Percentiles rank a stretch among this genome's conserved stretches.
phyloP scores from a whole-genome alignment of 441 rosid genomes.

The Lepidium campestre region DNA sequence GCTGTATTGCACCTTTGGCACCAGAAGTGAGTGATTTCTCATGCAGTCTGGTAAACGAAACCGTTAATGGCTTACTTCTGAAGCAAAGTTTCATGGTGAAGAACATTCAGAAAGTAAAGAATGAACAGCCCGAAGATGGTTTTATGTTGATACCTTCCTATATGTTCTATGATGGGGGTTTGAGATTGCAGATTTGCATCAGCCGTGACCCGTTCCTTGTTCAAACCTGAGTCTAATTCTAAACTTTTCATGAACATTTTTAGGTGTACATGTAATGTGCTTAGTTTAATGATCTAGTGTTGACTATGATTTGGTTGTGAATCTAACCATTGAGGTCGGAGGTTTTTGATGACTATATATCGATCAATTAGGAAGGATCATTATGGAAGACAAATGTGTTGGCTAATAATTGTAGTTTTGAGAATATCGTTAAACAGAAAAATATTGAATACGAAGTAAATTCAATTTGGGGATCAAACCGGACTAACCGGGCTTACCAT shows the following conservation, averaged over 20 bases:
- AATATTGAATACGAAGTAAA: neutral
- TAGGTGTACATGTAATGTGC: neutral
- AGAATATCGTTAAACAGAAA: neutral
- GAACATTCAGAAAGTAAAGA: slow-evolving; percentile 8
- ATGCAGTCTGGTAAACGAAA: neutral
- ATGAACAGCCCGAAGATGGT: neutral
- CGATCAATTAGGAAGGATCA: neutral
- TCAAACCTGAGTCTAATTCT: neutral
- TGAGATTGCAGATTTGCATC: neutral
- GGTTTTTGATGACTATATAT: slow-evolving; percentile 39
- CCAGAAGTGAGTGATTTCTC: neutral
- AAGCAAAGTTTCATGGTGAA: slow-evolving; percentile 13
- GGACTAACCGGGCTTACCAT: too few species aligned
- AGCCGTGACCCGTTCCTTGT: neutral
- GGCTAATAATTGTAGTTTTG: neutral
- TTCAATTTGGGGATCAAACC: too few species aligned
- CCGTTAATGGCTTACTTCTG: neutral
- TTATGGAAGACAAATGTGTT: neutral
- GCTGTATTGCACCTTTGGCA: slow-evolving; percentile 12
- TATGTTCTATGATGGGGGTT: neutral
- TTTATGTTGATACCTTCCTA: slow-evolving; percentile 21
- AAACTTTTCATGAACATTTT: neutral
- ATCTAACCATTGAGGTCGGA: slow-evolving; percentile 29
- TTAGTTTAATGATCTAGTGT: neutral
- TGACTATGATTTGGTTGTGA: neutral